Evolutionary conservation across 2,329 filamentous ascomycete species (phyloP), one percentile per base, ranked within the genome.

Genomic region (Magnaporthiopsis incrustans): DNA sequence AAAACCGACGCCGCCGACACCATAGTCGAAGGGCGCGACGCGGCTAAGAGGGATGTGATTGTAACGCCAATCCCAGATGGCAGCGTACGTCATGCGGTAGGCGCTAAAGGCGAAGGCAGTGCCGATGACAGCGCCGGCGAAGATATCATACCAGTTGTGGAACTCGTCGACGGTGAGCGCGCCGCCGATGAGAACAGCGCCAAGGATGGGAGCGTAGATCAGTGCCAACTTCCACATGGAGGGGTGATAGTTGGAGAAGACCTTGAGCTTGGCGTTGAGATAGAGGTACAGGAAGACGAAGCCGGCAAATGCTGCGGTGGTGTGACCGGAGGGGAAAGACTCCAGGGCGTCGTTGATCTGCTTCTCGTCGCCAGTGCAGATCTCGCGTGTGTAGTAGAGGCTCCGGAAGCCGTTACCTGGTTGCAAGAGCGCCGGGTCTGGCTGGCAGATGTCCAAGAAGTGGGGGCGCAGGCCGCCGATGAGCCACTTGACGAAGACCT

Each of bases 181-280:
- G 7, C 88, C 88, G 1, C 83, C 88, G 58, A 92, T 90, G 2
- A 92, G 77, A 3, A 79, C 80, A 0, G 89, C 89, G 3, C 85
- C 87, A 0, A 92, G 82, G 3, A 92, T 75, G 0, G 89, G 89
- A 0, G 84, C 81, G 69, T 88, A 89, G 30, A 85, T 77, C 22
- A 79, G 82, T 38, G 89, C 78, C 15, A 91, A 75, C 76, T 91
- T 91, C 89, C 89, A 91, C 81, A 90, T 85, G 15, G 85, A 79
- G 0, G 89, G 85, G 71, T 91, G 89, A 72, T 89, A 88, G 77
- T 90, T 88, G 67, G 84, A 78, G 69, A 87, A 91, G 64, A 91
- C 83, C 79, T 91, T 92, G 68, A 92, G 81, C 77, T 92, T 92
- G 60, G 87, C 89, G 73, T 92, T 92, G 59, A 92, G 82, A 76